Base-by-base conservation (phyloP, 495 filamentous ascomycete species). In the Lasiosphaeria miniovina region DNA sequence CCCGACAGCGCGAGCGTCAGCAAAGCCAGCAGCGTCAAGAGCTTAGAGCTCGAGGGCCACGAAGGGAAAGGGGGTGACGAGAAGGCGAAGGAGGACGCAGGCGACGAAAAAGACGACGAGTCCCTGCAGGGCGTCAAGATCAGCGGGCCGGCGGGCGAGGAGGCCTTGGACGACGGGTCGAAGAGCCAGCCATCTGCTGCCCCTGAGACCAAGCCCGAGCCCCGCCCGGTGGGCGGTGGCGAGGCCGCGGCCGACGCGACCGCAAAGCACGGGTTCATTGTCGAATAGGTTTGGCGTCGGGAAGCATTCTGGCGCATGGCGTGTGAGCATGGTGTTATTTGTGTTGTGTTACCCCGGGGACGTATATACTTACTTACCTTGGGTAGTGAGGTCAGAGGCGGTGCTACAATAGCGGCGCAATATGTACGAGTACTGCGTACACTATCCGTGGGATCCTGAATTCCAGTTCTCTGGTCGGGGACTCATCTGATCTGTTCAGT, bases 1-100 rank as follows among this genome's bases (percentile, higher is more conserved):
- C 80, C 83, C 11, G 77, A 80, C 6, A 91, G 84, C 59, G 80
- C 74, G 5, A 77, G 84, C 55, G 76, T 90, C 6, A 90, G 88
- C 67, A 81, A 86, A 62, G 88, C 88, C 4, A 80, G 77, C 61
- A 78, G 75, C 52, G 54, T 78, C 15, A 71, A 68, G 64, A 73
- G 67, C 14, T 55, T 70, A 60, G 62, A 64, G 11, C 7, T 61
- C 3, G 58, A 33, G 0, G 51, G 49, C n/a, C 40, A n/a, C 24
- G 46, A 36, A 36, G 8, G 1, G 40, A 54, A 9, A 14, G 45
- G 0, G 32, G n/a, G 6, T 46, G 14, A 32, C 5, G 45, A 24
- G 11, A 49, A 60, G 14, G 48, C n/a, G 40, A 31, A 49, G 40
- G 48, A 31, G 40, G 52, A 43, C 33, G 41, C 8, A 0, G 48